Conservation (phyloP, 2,329 filamentous ascomycete genomes). For the Xylaria sp. region DNA sequence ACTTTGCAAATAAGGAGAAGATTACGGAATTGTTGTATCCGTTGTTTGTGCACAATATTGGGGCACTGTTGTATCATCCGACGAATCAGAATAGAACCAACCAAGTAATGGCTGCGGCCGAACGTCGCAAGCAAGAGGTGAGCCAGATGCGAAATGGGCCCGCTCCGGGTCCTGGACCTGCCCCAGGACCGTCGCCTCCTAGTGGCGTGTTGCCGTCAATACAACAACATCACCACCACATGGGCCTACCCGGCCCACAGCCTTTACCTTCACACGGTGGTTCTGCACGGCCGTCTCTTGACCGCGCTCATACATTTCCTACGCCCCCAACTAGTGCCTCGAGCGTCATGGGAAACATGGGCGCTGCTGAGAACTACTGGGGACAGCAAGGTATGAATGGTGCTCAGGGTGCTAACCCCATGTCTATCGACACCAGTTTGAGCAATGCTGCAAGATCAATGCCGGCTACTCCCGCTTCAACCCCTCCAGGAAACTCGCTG, state of each 20-base stretch:
- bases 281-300: constrained; percentile 79
- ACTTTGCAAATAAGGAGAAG: constrained; percentile 99
- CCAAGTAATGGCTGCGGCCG: constrained; percentile 86
- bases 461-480: constrained; percentile 90
- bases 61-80: constrained; percentile 91
- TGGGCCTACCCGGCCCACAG: constrained; percentile 66
- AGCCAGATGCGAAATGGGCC: constrained; percentile 70
- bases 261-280: constrained; percentile 72
- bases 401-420: constrained; percentile 71
- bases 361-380: constrained; percentile 83
- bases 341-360: constrained; percentile 80
- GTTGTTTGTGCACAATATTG: constrained; percentile 97
- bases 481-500: constrained; percentile 80
- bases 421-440: constrained; percentile 83
- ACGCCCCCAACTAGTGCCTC: constrained; percentile 95
- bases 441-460: constrained; percentile 81
- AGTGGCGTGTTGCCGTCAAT: constrained; percentile 69
- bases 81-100: constrained; percentile 85
- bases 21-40: constrained; percentile 96
- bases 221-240: constrained; percentile 72
- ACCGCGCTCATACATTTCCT: constrained; percentile 91
- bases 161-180: constrained; percentile 61
- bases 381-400: constrained; percentile 69
- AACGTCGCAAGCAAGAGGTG: constrained; percentile 78
- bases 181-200: constrained; percentile 62